Percentiles rank a stretch among this genome's conserved stretches.
Evolutionary conservation across 192 early-diverging fungal genomes (phyloP).

Genomic region (Dimargaris xerosporica): DNA sequence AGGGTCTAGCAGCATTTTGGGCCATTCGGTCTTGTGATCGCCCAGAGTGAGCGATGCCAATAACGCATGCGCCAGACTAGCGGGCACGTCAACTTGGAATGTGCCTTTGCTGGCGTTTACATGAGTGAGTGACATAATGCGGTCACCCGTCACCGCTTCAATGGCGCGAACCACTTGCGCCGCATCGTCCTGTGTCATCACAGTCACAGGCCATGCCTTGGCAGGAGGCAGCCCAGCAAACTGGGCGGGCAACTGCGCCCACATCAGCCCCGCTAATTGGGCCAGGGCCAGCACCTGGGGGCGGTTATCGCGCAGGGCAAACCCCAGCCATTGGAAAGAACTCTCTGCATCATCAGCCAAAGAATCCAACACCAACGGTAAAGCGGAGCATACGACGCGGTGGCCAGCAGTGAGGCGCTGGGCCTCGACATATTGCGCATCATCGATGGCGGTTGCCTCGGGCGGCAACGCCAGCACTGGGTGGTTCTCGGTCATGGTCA

Average conservation of each 20-base stretch:
- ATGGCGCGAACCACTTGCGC: neutral
- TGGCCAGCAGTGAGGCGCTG: constrained; percentile 17
- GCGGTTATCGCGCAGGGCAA: constrained; percentile 16
- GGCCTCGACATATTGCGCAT: constrained; percentile 22
- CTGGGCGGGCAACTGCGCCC: constrained; percentile 7
- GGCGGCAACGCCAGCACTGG: constrained; percentile 23
- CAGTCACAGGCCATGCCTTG: too few species aligned
- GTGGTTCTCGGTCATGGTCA: constrained; percentile 26
- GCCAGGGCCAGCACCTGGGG: constrained; percentile 23
- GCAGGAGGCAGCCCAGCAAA: neutral
- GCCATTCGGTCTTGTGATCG: too few species aligned
- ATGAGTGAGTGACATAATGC: neutral
- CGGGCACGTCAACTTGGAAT: neutral
- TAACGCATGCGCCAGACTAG: neutral
- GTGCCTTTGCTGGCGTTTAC: neutral
- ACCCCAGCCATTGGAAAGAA: constrained; percentile 12
- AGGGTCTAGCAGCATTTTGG: neutral
- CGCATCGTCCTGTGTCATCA: too few species aligned
- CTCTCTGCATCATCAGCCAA: constrained; percentile 9
- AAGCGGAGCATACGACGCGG: constrained; percentile 24
- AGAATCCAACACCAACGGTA: constrained; percentile 17
- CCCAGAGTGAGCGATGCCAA: neutral
- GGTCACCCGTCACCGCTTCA: neutral
- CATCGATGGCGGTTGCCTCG: constrained; percentile 11
- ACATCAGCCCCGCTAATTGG: constrained; percentile 21